Base-by-base conservation (phyloP, 371 early-diverging fungal genomes). In the Agmasoma carcini region DNA sequence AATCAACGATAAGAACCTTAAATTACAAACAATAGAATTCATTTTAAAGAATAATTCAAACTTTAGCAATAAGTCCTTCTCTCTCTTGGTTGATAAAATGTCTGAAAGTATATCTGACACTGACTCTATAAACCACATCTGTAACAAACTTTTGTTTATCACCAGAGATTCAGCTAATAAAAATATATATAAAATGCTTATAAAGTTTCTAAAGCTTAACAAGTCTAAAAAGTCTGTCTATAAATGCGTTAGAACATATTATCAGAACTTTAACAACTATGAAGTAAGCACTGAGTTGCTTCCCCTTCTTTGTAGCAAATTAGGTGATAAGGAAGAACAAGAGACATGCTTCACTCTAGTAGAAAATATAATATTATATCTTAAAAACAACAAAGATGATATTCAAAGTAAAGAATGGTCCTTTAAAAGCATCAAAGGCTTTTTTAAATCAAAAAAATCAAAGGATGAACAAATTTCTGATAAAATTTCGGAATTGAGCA, bases 21-120 rank as follows among this genome's bases (percentile, higher is more conserved):
- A 49, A 23, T 40, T 23, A 33, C 65, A 62, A 48, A 69, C 73
- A 11, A 55, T 72, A n/a, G 39, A 25, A 22, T 68, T 68, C 30
- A 53, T 71, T 29, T 47, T 62, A 27, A 33, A 56, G 1, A 63
- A 66, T 38, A 36, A 47, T 14, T 2, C 29, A 2, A 55, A 46
- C 19, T 37, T 54, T 29, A 45, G 37, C 11, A 50, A 60, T 26
- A 26, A 38, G 37, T 40, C 50, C 19, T 34, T 61, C 3, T n/a
- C 46, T 14, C 25, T 33, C 5, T 40, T 71, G 20, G 22, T 65
- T 14, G 55, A 61, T 6, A 50, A 23, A 22, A 61, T 67, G 63
- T 22, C 27, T 40, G 37, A n/a, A 1, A 29, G 26, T 41, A 46
- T 59, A 11, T 37, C 44, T 0, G 67, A 67, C 25, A 27, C 51